phyloP scores from a whole-genome alignment of 345 rosid species.

The Populus simonii region DNA sequence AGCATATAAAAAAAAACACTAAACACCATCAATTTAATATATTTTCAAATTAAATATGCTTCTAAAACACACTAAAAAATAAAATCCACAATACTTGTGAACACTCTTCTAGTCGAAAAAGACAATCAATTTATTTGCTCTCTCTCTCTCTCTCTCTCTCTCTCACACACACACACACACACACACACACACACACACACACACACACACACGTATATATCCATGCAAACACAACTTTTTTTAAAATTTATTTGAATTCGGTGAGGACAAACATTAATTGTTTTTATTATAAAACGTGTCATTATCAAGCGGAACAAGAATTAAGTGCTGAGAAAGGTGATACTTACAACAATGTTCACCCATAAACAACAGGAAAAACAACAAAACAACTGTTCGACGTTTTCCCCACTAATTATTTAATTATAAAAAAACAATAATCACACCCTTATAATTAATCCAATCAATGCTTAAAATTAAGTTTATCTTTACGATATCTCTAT shows the following conservation, averaged over 20 bases:
- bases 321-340: constrained; percentile 17
- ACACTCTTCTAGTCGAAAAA: no score
- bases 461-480: constrained; percentile 10
- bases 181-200: no score
- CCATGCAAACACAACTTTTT: constrained; percentile 10
- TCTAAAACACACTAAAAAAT: no score
- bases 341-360: constrained; percentile 7
- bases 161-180: no score
- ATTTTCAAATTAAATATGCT: no score
- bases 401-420: background rate
- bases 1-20: no score
- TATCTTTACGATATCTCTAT: constrained; percentile 1
- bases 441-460: constrained; percentile 5
- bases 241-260: constrained; percentile 5
- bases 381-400: constrained; percentile 15
- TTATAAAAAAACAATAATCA: background rate
- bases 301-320: constrained; percentile 11
- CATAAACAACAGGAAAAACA: constrained; percentile 19
- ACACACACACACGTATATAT: background rate
- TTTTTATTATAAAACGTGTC: constrained; percentile 25
- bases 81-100: no score
- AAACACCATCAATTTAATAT: no score
- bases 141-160: no score
- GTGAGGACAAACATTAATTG: constrained; percentile 20
- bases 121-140: no score